Evolutionary conservation across 2,329 filamentous ascomycete genomes (phyloP), one percentile per base, ranked within the genome.

Genomic region (Dactylonectria estremocensis): DNA sequence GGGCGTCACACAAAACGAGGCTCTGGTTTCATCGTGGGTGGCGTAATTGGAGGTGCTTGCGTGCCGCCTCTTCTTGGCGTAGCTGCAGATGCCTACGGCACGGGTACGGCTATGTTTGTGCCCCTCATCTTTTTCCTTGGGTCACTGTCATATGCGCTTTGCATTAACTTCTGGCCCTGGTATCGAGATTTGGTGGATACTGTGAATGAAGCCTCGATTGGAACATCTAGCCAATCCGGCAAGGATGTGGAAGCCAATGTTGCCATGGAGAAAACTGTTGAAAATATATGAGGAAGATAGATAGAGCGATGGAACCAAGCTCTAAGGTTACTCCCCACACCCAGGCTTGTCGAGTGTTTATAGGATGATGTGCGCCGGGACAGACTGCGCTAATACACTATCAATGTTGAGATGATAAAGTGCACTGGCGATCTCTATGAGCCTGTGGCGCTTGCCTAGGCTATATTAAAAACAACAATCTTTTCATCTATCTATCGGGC

Each of bases 1-100:
- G 93, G 93, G 7, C 88, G 90, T 20, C 91, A 95, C 81, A 93
- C 91, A 40, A 94, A 95, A 84, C 88, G 92, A 67, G 93, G 92
- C 1, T 90, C 90, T 2, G 92, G 92, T 5, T 92, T 89, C 78
- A 90, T 82, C 66, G 87, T 94, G 2, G 91, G 85, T 7, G 92
- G 91, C 72, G 92, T 95, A 1, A 85, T 87, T 18, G 93, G 93
- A 16, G 93, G 93, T 64, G 93, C 93, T 3, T 86, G 88, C 33
- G 91, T 95, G 8, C 93, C 93, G 1, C 91, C 93, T 0, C 83
- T 95, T 31, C 87, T 91, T 3, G 93, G 92, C 40, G 88, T 86
- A 10, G 91, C 90, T 1, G 89, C 91, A 7, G 92, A 95, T 75
- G 77, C 80, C 62, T 84, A 89, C 66, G 80, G 86, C 52, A 91